Conservation (phyloP, 345 rosid genomes). For the Anacardium occidentale region DNA sequence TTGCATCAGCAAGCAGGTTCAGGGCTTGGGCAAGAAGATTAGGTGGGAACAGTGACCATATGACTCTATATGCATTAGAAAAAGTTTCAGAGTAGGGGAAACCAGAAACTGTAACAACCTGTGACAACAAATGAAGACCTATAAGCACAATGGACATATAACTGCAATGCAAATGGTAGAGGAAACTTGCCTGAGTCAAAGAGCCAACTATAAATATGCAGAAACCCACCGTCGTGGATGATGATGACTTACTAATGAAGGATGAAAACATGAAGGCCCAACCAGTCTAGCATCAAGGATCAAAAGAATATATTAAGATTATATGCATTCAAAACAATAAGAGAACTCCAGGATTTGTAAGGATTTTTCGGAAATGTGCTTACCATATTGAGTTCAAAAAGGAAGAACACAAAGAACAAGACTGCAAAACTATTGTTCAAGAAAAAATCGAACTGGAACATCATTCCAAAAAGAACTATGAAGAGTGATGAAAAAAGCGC, state of each 20-base stretch:
- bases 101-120: conserved; percentile 60
- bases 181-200: conserved; percentile 66
- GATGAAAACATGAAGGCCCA: conserved; percentile 83
- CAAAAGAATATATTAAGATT: conserved; percentile 15
- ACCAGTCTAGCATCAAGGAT: conserved; percentile 55
- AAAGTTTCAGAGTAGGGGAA: conserved; percentile 50
- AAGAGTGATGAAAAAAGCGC: conserved; percentile 68
- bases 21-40: conserved; percentile 74
- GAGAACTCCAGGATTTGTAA: not conserved
- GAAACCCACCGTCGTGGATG: conserved; percentile 78
- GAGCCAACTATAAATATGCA: conserved; percentile 72
- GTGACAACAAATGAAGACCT: conserved; percentile 25
- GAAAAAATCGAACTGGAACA: conserved; percentile 92
- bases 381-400: conserved; percentile 90
- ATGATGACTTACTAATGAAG: conserved; percentile 75
- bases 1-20: conserved; percentile 57
- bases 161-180: conserved; percentile 6
- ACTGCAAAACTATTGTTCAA: conserved; percentile 73
- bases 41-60: conserved; percentile 94
- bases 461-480: conserved; percentile 81
- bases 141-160: conserved; percentile 16
- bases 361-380: conserved; percentile 13
- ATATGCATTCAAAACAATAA: conserved; percentile 9
- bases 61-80: conserved; percentile 28
- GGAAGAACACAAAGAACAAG: conserved; percentile 74